Base-by-base conservation (phyloP, 352 stramenopile genomes). In the Thraustochytrium sp. region DNA sequence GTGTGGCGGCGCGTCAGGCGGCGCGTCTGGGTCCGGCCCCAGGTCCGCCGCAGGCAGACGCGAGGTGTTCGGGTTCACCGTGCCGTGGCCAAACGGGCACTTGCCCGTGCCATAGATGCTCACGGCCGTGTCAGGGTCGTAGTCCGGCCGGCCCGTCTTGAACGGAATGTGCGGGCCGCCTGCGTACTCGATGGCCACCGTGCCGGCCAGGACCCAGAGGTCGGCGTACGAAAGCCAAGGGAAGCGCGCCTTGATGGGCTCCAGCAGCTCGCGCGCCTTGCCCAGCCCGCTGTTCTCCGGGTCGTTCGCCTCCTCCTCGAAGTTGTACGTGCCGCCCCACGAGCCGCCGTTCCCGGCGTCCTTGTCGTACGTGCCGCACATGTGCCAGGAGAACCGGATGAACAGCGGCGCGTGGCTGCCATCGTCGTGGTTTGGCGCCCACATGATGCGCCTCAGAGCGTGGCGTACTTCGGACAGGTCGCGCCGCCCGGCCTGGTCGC, bases 1-100 rank as follows among this genome's bases (percentile, higher is more conserved):
- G 89, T 92, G 87, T 94, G 90, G 55, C 88, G 90, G 86, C 91
- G 88, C 36, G 91, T 91, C 38, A 94, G 87, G 64, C 91, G 90
- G 85, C 90, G 90, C 65, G 93, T 90, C 0, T 88, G 91, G 0
- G 90, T 95, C 49, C 87, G 86, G 74, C 86, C 86, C 59, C 91
- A 82, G 46, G 46, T 82, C 74, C 40, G 74, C 74, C 18, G 74
- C 74, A 23, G 74, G 74, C 16, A 82, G 62, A 11, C 74, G 49
- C 9, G 74, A 82, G 11, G 53, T 80, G 59, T 82, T 75, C 29
- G 74, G 74, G 4, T 82, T 82, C 18, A 80, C 29, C 0, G 26
- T 80, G 23, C 74, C 74, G 29, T 84, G 29, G 34, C 74, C 74
- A 55, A 82, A 82, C 18, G 74, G 74, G 59, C 74, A 82, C 38